Evolutionary conservation across 2,329 filamentous ascomycete species (phyloP).

Genomic region (Fusarium stilboides): DNA sequence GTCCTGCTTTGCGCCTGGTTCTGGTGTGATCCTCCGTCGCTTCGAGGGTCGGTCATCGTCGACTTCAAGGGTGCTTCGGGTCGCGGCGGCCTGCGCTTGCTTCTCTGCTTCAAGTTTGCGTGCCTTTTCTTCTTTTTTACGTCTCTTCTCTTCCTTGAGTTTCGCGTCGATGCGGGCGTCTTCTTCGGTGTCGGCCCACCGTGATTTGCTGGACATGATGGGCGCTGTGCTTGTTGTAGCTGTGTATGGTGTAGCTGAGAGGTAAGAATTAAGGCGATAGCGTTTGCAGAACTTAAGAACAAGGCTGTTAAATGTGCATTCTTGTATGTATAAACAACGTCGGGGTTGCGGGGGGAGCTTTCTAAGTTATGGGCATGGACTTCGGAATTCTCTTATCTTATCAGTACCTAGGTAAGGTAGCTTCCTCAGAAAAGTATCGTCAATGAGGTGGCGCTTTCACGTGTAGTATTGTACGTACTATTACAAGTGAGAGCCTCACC

Average conservation of each 20-base stretch:
- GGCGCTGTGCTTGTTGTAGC: neutral
- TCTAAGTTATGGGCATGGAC: neutral
- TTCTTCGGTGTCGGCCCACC: constrained; percentile 90
- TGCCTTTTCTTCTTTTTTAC: constrained; percentile 85
- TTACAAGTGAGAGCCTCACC: constrained; percentile 9
- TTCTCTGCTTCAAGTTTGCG: constrained; percentile 71
- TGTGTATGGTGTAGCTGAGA: neutral
- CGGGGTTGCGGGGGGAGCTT: constrained; percentile 16
- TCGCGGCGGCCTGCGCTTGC: constrained; percentile 55
- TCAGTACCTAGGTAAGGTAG: constrained; percentile 23
- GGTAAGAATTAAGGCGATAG: no score
- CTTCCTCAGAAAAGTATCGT: constrained; percentile 36
- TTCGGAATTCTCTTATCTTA: constrained; percentile 46
- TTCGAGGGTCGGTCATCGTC: constrained; percentile 67
- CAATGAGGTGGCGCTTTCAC: constrained; percentile 35
- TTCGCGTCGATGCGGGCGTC: constrained; percentile 82
- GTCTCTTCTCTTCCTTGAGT: constrained; percentile 90
- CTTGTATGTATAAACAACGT: neutral
- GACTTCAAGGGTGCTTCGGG: constrained; percentile 26
- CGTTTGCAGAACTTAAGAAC: neutral
- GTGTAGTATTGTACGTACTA: constrained; percentile 12
- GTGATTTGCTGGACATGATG: constrained; percentile 77
- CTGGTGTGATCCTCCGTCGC: constrained; percentile 72
- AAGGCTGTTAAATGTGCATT: neutral
- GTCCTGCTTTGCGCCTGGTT: constrained; percentile 52